phyloP scores from a whole-genome alignment of 2,329 filamentous ascomycete species.

The Verticillium isaacii region DNA sequence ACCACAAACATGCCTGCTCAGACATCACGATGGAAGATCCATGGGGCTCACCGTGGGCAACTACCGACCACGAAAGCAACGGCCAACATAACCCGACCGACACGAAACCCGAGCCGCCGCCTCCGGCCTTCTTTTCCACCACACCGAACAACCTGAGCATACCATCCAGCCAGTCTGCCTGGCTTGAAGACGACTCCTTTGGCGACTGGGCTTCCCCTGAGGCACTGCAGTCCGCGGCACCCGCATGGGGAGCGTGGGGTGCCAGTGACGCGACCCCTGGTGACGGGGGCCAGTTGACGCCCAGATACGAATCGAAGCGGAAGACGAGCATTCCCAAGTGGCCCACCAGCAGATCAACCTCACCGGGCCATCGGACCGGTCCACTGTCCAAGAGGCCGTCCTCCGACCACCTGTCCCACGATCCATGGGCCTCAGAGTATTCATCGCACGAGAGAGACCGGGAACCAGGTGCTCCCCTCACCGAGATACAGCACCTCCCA shows the following conservation, averaged over 20 bases:
- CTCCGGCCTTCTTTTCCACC: constrained; percentile 34
- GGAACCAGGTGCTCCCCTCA: constrained; percentile 11
- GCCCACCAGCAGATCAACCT: constrained; percentile 31
- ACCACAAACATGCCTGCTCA: background rate
- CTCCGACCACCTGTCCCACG: constrained; percentile 31
- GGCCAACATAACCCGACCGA: constrained; percentile 22
- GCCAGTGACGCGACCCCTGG: constrained; percentile 8
- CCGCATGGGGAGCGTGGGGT: constrained; percentile 25
- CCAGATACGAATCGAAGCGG: constrained; percentile 24
- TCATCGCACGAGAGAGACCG: constrained; percentile 16
- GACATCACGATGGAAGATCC: constrained; percentile 51
- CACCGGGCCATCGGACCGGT: constrained; percentile 24
- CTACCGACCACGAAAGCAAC: constrained; percentile 31
- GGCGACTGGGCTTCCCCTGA: constrained; percentile 32
- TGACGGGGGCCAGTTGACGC: constrained; percentile 18
- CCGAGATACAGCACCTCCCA: constrained; percentile 12
- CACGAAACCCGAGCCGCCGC: constrained; percentile 33
- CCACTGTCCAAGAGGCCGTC: constrained; percentile 24
- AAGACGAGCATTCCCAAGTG: constrained; percentile 33
- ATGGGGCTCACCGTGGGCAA: constrained; percentile 58
- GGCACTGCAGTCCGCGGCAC: constrained; percentile 14
- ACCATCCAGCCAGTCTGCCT: constrained; percentile 30
- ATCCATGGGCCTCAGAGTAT: constrained; percentile 34
- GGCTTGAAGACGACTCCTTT: constrained; percentile 33
- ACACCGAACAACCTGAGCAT: constrained; percentile 16